Evolutionary conservation across 257 asterid species (phyloP), one percentile per base, ranked within the genome.

Genomic region (Primulina tabacum): DNA sequence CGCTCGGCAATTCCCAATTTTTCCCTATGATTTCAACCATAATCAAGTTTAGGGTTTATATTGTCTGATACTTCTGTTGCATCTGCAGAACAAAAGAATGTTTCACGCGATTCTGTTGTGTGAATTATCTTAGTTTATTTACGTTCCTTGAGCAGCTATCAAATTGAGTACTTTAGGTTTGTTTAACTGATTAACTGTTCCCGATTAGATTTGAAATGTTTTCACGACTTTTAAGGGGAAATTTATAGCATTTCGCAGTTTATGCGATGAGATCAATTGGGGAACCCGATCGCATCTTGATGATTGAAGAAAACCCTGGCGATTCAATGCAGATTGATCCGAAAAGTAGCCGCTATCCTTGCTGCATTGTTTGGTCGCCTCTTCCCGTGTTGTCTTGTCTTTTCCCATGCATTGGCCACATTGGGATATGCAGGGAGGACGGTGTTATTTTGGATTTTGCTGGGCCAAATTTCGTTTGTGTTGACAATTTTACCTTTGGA

Each of bases 281-380:
- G 62, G 82, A 82, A 18, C 63, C 69, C 20, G 91, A 89, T 29
- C 89, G 76, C 56, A 75, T 78, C 61, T 76, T 89, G 84, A 80
- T 80, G 88, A 80, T 90, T 55, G 92, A 74, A 75, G 89, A 79
- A 62, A 60, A 59, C 30, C 67, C 59, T 32, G 14, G 47, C 0
- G 81, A 60, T 8, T 35, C 81, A 17, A 68, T 68, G 82, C 81
- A 79, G 70, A 80, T 89, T 58, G 92, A 89, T 80, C 84, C 89
- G 14, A 73, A 74, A 64, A 80, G 86, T 71, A 87, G 79, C 71
- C 88, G 96, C 53, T 93, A 89, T 60, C 97, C 99, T 0, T 79
- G 77, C 82, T 89, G 96, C 92, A 87, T 93, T 67, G 99, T 90
- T 65, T 93, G 99, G 99, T 69, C 95, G 32, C 99, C 99, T 9